These are phyloP conservation scores for Stemphylium lycopersici DNA, from an alignment of 2,329 filamentous ascomycete species.

Conservation along the genomic window DNA sequence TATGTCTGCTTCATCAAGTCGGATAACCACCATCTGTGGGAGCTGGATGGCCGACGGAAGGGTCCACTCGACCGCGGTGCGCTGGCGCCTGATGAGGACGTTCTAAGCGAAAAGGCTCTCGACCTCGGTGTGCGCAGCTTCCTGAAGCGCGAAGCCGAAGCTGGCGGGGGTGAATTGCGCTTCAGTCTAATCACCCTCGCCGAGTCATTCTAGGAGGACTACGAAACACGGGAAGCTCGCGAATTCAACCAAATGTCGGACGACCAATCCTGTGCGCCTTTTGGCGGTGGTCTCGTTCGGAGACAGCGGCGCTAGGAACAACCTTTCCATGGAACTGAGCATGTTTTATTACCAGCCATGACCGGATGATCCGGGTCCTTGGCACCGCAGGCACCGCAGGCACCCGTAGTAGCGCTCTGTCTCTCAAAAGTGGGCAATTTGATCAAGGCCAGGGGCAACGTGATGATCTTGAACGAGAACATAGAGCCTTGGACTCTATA, in stretches of 20 bases:
- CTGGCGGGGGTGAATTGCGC: slow-evolving; percentile 63
- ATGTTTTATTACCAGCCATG: neutral
- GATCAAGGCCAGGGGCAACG: neutral
- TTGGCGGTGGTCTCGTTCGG: no score
- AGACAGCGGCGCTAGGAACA: neutral
- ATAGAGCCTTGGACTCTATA: slow-evolving; percentile 10
- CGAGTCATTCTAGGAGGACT: slow-evolving; percentile 54
- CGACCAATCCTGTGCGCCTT: neutral
- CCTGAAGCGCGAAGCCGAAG: slow-evolving; percentile 62
- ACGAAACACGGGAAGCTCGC: neutral
- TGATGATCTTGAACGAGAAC: neutral
- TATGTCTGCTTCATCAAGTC: slow-evolving; percentile 94
- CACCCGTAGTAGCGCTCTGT: neutral
- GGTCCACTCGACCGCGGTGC: slow-evolving; percentile 71
- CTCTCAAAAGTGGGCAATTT: neutral
- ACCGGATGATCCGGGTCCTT: neutral
- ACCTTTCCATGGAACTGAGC: neutral
- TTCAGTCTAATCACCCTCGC: slow-evolving; percentile 69
- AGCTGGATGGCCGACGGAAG: slow-evolving; percentile 76
- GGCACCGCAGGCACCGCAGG: neutral
- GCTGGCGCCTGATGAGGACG: slow-evolving; percentile 54
- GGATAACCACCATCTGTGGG: slow-evolving; percentile 72
- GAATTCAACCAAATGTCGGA: neutral
- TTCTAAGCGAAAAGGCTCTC: slow-evolving; percentile 73
- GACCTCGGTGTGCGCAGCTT: slow-evolving; percentile 70